Conservation (phyloP, 768 basidiomycete species). For the Pulveroboletus sp. region DNA sequence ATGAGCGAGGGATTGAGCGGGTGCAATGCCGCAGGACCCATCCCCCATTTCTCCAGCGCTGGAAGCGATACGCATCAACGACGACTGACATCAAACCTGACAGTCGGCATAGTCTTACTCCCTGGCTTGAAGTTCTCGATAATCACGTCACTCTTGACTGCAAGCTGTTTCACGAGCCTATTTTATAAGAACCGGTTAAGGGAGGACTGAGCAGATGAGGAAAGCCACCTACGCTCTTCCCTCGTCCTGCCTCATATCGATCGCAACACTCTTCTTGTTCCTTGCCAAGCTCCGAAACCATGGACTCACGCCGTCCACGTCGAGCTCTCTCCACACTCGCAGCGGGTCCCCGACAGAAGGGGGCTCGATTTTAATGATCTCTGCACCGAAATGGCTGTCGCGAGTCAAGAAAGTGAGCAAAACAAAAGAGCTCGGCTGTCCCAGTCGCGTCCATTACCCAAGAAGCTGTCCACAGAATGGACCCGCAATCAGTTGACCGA, state of each 20-base stretch:
- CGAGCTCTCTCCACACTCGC: conserved; percentile 67
- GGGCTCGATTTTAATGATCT: conserved; percentile 68
- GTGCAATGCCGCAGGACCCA: conserved; percentile 54
- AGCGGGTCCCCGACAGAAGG: conserved; percentile 61
- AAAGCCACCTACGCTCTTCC: conserved; percentile 42
- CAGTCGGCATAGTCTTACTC: conserved; percentile 37
- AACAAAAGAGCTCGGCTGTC: background rate
- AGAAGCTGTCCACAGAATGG: conserved; percentile 71
- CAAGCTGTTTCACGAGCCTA: conserved; percentile 58
- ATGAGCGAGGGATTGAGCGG: conserved; percentile 84
- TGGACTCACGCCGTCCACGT: conserved; percentile 64
- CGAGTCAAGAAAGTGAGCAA: background rate
- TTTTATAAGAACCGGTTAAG: background rate
- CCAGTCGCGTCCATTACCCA: conserved; percentile 38
- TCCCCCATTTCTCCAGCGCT: conserved; percentile 69
- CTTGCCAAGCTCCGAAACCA: conserved; percentile 71
- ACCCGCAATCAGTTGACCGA: conserved; percentile 69
- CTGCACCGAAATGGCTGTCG: conserved; percentile 65
- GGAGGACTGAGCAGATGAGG: background rate
- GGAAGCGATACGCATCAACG: background rate
- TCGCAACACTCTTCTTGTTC: conserved; percentile 71
- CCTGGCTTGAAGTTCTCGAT: conserved; percentile 74
- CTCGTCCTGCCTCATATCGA: conserved; percentile 55
- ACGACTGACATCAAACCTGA: background rate
- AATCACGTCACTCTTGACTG: conserved; percentile 60